These are phyloP conservation scores for Metschnikowia gruessii DNA, from an alignment of 805 yeast genomes.

Conservation along the genomic window DNA sequence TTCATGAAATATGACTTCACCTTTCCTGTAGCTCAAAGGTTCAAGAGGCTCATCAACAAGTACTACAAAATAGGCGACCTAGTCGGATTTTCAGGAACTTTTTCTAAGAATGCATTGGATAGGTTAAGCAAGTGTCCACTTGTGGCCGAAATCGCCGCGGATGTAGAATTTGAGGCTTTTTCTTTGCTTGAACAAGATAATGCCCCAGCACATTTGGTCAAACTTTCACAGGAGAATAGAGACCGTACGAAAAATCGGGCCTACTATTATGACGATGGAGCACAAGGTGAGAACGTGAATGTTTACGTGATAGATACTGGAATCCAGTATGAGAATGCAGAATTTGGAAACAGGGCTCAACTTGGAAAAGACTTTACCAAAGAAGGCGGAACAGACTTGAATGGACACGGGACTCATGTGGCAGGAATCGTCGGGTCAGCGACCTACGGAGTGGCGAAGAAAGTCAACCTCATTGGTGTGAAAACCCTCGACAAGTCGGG, in stretches of 20 bases:
- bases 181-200: conserved; percentile 41
- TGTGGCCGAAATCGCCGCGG: conserved; percentile 68
- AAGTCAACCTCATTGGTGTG: conserved; percentile 48
- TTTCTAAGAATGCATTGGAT: conserved; percentile 46
- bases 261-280: conserved; percentile 47
- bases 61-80: conserved; percentile 67
- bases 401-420: conserved; percentile 59
- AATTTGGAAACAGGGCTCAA: conserved; percentile 16
- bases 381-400: conserved; percentile 30
- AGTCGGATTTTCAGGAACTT: conserved; percentile 65
- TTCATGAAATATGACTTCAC: conserved; percentile 46
- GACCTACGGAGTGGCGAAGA: conserved; percentile 52
- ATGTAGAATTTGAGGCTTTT: conserved; percentile 56
- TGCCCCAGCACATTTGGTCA: conserved; percentile 65
- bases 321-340: conserved; percentile 11
- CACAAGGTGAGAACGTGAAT: conserved; percentile 41
- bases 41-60: conserved; percentile 46
- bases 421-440: conserved; percentile 54
- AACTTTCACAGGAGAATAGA: conserved; percentile 48
- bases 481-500: conserved; percentile 72
- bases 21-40: conserved; percentile 36
- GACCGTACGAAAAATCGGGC: conserved; percentile 26
- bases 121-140: conserved; percentile 55
- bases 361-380: conserved; percentile 17
- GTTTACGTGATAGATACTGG: conserved; percentile 22